These are phyloP conservation scores for Phytophthora europaea DNA, from an alignment of 352 stramenopile species.

Conservation along the genomic window DNA sequence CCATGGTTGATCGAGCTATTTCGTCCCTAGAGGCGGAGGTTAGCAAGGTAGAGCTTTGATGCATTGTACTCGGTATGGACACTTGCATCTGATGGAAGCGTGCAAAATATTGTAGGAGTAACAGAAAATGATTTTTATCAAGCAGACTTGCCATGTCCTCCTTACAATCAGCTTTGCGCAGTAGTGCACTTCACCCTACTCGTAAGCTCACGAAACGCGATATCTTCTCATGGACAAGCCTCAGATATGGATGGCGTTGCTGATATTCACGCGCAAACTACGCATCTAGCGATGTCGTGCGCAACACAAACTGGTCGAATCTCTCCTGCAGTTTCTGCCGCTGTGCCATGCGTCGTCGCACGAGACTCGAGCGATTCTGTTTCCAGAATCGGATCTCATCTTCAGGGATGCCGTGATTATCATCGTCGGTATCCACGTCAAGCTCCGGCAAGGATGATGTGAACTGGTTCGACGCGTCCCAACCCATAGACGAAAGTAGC, in stretches of 20 bases:
- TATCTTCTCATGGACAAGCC: conserved; percentile 4
- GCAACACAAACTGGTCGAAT: conserved; percentile 87
- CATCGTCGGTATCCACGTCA: conserved; percentile 80
- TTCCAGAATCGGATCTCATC: conserved; percentile 91
- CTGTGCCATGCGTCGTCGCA: conserved; percentile 80
- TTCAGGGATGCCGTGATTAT: conserved; percentile 84
- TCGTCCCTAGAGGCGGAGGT: conserved; percentile 68
- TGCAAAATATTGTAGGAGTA: conserved; percentile 42
- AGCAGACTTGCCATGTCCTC: conserved; percentile 27
- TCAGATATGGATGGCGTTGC: conserved; percentile 27
- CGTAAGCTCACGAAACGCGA: not conserved
- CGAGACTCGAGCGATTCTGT: conserved; percentile 79
- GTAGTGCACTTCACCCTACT: conserved; percentile 2
- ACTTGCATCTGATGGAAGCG: not conserved
- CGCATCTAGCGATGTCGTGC: conserved; percentile 59
- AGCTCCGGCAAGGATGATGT: conserved; percentile 71
- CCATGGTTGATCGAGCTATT: conserved; percentile 68
- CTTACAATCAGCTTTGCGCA: conserved; percentile 8
- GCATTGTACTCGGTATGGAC: conserved; percentile 1
- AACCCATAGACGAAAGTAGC: conserved; percentile 88
- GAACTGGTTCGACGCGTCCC: conserved; percentile 73
- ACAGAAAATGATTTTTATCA: conserved; percentile 32
- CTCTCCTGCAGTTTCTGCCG: conserved; percentile 88
- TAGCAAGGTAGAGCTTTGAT: conserved; percentile 59
- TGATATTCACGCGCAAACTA: conserved; percentile 26